Evolutionary conservation across 2,329 filamentous ascomycete genomes (phyloP), one percentile per base, ranked within the genome.

Genomic region (Zymoseptoria crescenta): DNA sequence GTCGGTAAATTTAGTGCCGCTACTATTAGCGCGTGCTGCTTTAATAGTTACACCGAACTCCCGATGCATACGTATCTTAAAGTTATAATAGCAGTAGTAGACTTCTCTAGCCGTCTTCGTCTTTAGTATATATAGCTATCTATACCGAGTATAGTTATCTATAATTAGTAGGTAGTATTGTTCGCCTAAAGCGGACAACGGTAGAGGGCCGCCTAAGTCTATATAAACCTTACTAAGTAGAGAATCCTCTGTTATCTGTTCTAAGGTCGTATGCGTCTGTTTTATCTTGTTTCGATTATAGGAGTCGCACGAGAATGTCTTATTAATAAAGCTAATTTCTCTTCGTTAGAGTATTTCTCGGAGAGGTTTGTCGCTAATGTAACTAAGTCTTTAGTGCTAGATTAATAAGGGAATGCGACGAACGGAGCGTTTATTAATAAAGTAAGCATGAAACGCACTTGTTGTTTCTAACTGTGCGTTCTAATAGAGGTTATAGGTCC

Each of bases 361-460:
- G 2, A 55, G 13, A 8, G 4, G 21, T 13, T 45, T 20, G 19
- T 21, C n/a, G 35, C 53, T 30, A 41, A 55, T 16, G 19, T 55
- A 55, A 24, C 53, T 30, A 41, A 55, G 35, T 55, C 53, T 28
- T 21, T 55, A 20, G 21, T 55, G 48, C 53, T 55, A 55, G 13
- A 55, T 48, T 10, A 41, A n/a, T 16, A 55, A 13, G 6, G 24
- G 53, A 8, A 55, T 28, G 9, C 21, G 16, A 5, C 19, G n/a
- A 16, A 24, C 19, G 8, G 30, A 8, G 6, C 30, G 5, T 45
- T 19, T 6, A 55, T 55, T 55, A 55, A 55, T 20, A 19, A 55
- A 55, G 21, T 10, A 16, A 6, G 30, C 20, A 20, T 28, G 4
- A 30, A 30, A 30, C 8, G 19, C 10, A 20, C 16, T n/a, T 41